Base-by-base conservation (phyloP, 2,329 filamentous ascomycete genomes). In the Ceratocystis harringtonii region DNA sequence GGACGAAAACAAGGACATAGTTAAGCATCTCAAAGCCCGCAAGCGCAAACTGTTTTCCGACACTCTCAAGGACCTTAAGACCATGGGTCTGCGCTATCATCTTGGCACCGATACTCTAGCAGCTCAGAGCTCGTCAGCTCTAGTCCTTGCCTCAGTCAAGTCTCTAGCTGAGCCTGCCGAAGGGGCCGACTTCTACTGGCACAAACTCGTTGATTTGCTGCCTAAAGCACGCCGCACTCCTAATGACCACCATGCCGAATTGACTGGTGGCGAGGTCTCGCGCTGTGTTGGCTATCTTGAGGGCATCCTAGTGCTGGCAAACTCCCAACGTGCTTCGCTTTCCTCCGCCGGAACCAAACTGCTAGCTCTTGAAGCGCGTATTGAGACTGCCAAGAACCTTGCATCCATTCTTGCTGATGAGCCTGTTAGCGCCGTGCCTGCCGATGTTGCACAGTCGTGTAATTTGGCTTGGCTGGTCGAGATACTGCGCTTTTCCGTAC, bases 1-100 rank as follows among this genome's bases (percentile, higher is more conserved):
- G 0, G 89, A 96, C 30, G 92, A 96, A 55, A 96, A 94, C 74
- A 92, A 92, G 72, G 82, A 86, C 10, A 74, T 82, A 17, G 84
- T 96, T 68, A 92, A 95, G 74, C 90, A 96, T 73, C 83, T 97
- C 70, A 97, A 96, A 78, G 85, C 84, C 2, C 84, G 90, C 70
- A 99, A 99, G 76, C 85, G 90, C 55, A 92, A 91, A 70, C 81
- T 97, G 15, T 94, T 95, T 70, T 89, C 90, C 0, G 92, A 97
- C 70, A 92, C 89, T 0, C 77, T 99, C 69, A 92, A 89, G 71
- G 84, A 86, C 25, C 78, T 96, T 32, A 85, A 90, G 44, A 83
- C 87, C 66, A 97, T 99, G 92, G 94, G 94, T 3, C 83, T 99
- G 70, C 87, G 87, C 70, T 85, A 86, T 63, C 96, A 96, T 72